Evolutionary conservation across 768 basidiomycete genomes (phyloP).

Genomic region (Hericium coralloides): DNA sequence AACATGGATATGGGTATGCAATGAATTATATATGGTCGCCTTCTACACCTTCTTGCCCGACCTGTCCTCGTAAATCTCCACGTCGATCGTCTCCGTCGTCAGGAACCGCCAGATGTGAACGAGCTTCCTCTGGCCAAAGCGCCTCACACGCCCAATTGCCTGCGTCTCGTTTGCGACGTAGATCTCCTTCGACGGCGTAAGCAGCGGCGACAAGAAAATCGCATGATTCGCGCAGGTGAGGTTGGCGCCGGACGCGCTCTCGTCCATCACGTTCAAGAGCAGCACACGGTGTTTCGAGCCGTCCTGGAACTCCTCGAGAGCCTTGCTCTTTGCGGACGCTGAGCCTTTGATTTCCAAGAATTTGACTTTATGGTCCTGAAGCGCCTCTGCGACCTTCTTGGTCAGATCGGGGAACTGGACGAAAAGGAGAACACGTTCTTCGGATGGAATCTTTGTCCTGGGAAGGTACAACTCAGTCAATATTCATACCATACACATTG

Average conservation of each 20-base stretch:
- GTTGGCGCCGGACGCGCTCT: slow-evolving; percentile 91
- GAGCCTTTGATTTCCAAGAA: slow-evolving; percentile 79
- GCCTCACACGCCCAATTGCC: slow-evolving; percentile 74
- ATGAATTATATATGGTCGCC: neutral
- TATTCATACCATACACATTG: neutral
- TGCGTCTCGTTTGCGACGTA: slow-evolving; percentile 81
- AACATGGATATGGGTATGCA: too few relatives aligned
- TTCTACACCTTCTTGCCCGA: slow-evolving; percentile 16
- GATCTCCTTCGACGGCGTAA: slow-evolving; percentile 72
- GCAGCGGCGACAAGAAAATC: slow-evolving; percentile 88
- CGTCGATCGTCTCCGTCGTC: slow-evolving; percentile 83
- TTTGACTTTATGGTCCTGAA: slow-evolving; percentile 59
- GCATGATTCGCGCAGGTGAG: slow-evolving; percentile 91
- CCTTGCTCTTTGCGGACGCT: slow-evolving; percentile 70
- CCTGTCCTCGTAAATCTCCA: slow-evolving; percentile 64
- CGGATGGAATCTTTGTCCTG: slow-evolving; percentile 31
- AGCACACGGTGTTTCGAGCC: slow-evolving; percentile 70
- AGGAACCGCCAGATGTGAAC: slow-evolving; percentile 81
- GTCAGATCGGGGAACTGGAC: slow-evolving; percentile 95
- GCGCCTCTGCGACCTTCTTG: slow-evolving; percentile 82
- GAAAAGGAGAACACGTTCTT: slow-evolving; percentile 84
- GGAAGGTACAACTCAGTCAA: neutral
- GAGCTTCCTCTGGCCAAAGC: slow-evolving; percentile 74
- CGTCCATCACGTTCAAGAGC: slow-evolving; percentile 87
- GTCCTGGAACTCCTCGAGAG: slow-evolving; percentile 80